Percentiles rank a stretch among this genome's conserved stretches.
Conservation (phyloP, 2,329 filamentous ascomycete genomes). For the Phialophora tarda region DNA sequence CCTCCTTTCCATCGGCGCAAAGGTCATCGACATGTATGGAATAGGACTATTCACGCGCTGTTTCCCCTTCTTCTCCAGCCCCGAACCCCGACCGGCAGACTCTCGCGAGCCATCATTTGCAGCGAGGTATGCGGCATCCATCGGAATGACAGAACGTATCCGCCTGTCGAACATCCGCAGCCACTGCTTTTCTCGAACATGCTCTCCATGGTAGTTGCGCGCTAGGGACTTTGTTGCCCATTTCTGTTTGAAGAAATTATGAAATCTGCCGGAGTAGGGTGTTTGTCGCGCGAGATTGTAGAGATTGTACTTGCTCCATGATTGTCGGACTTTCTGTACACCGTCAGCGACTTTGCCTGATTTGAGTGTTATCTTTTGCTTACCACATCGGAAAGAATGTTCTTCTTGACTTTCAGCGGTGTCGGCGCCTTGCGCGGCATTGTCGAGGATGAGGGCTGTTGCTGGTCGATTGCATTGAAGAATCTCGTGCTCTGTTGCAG, state of each 20-base stretch:
- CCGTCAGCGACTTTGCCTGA: slow-evolving; percentile 6
- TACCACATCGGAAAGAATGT: slow-evolving; percentile 16
- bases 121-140: slow-evolving; percentile 81
- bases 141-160: slow-evolving; percentile 80
- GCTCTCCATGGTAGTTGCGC: slow-evolving; percentile 91
- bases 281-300: slow-evolving; percentile 76
- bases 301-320: slow-evolving; percentile 97
- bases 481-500: slow-evolving; percentile 11
- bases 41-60: slow-evolving; percentile 40
- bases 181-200: slow-evolving; percentile 93
- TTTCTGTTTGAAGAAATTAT: slow-evolving; percentile 98
- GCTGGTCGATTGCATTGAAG: slow-evolving; percentile 15
- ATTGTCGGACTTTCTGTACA: slow-evolving; percentile 85
- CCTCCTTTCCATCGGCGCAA: slow-evolving; percentile 85
- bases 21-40: slow-evolving; percentile 96
- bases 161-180: slow-evolving; percentile 86
- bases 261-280: slow-evolving; percentile 48
- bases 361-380: not conserved
- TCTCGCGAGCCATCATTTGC: slow-evolving; percentile 79
- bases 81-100: slow-evolving; percentile 82
- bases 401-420: slow-evolving; percentile 43
- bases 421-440: slow-evolving; percentile 55
- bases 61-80: slow-evolving; percentile 52
- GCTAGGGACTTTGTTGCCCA: slow-evolving; percentile 85
- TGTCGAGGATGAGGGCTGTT: slow-evolving; percentile 2